phyloP scores from a whole-genome alignment of 225 moss, liverwort and hornwort species.

The Lunularia cruciata region DNA sequence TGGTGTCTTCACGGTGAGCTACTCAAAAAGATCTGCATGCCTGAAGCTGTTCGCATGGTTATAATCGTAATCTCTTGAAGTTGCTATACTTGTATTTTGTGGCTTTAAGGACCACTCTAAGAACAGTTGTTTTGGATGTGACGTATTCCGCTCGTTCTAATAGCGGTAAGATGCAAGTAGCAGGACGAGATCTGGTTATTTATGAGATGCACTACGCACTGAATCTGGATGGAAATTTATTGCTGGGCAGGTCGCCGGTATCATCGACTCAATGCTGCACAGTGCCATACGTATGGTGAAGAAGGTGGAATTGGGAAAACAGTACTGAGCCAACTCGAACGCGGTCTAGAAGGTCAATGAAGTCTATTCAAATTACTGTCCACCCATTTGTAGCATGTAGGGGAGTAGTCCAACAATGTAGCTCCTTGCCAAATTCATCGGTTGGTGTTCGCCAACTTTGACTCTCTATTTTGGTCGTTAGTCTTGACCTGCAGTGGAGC shows the following conservation, averaged over 20 bases:
- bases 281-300: conserved; percentile 71
- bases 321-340: conserved; percentile 45
- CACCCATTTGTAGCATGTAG: background rate
- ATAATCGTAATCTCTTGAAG: no score
- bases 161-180: no score
- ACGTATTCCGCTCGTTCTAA: no score
- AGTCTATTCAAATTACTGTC: background rate
- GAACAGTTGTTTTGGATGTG: no score
- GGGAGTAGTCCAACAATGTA: background rate
- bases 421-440: background rate
- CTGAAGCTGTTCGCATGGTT: no score
- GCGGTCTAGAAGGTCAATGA: background rate
- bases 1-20: conserved; percentile 71
- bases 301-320: conserved; percentile 83
- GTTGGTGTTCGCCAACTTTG: background rate
- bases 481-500: background rate
- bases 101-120: no score
- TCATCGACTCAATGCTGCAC: conserved; percentile 73
- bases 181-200: no score
- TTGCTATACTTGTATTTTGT: no score
- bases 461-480: background rate
- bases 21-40: background rate
- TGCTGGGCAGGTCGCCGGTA: conserved; percentile 64
- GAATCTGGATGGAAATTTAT: no score
- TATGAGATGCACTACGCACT: background rate